These are phyloP conservation scores for Prinsepia uniflora DNA, from an alignment of 306 rosid genomes.

Conservation along the genomic window DNA sequence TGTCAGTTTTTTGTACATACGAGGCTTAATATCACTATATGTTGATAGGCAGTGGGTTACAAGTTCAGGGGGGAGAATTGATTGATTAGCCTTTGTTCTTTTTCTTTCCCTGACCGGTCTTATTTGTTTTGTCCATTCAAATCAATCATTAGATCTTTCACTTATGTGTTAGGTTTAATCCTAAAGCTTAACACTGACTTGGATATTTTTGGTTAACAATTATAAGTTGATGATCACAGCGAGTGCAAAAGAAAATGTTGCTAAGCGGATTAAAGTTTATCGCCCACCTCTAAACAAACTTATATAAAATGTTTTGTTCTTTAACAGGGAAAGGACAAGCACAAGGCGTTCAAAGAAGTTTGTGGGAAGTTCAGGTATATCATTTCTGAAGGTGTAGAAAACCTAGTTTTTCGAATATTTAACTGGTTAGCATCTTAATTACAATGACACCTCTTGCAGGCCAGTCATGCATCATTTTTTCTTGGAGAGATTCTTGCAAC, in stretches of 20 bases:
- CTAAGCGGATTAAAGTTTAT: neutral
- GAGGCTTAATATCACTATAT: neutral
- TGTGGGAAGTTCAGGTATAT: slow-evolving; percentile 53
- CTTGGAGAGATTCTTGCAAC: slow-evolving; percentile 88
- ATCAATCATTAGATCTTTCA: neutral
- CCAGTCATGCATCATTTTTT: slow-evolving; percentile 96
- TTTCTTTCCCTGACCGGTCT: no score
- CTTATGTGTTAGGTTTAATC: neutral
- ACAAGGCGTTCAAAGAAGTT: slow-evolving; percentile 77
- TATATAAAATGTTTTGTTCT: neutral
- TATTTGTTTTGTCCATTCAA: neutral
- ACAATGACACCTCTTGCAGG: slow-evolving; percentile 42
- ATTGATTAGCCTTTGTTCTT: no score
- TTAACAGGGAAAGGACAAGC: slow-evolving; percentile 87
- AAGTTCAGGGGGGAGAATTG: no score
- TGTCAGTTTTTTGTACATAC: neutral
- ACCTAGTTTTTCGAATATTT: slow-evolving; percentile 26
- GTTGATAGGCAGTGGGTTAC: no score
- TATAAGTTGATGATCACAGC: neutral
- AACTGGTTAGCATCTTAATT: slow-evolving; percentile 5
- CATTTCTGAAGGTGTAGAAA: neutral
- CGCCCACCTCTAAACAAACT: neutral
- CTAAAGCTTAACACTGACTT: neutral
- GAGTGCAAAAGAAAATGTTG: neutral
- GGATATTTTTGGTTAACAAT: neutral